These are phyloP conservation scores for Vitis amurensis DNA, from an alignment of 164 flowering plant species.

Conservation along the genomic window DNA sequence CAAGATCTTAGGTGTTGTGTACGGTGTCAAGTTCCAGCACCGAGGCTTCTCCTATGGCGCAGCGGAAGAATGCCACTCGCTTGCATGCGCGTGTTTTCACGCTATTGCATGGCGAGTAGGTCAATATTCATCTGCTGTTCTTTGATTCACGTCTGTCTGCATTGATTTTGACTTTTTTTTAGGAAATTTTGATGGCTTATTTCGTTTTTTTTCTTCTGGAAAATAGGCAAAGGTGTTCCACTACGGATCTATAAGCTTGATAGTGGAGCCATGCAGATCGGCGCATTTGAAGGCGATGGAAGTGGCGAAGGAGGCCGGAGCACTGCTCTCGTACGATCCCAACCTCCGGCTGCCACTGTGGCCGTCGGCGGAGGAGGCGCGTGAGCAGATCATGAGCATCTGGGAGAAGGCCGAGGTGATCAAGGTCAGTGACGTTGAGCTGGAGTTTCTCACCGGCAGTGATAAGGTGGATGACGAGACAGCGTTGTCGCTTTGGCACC, in stretches of 20 bases:
- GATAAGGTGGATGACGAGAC: slow-evolving; percentile 54
- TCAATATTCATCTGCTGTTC: no score
- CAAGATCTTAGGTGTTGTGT: no score
- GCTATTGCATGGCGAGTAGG: no score
- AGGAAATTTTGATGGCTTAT: no score
- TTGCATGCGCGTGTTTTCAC: no score
- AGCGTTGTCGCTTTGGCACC: slow-evolving; percentile 79
- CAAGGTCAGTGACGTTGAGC: slow-evolving; percentile 85
- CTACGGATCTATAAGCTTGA: slow-evolving; percentile 94
- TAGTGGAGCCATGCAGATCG: slow-evolving; percentile 93
- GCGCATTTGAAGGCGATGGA: slow-evolving; percentile 87
- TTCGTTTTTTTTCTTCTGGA: background rate
- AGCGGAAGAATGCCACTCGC: no score
- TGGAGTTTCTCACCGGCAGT: slow-evolving; percentile 73
- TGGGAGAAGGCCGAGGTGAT: slow-evolving; percentile 88
- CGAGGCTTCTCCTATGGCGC: no score
- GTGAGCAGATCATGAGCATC: slow-evolving; percentile 83
- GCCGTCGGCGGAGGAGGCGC: slow-evolving; percentile 82
- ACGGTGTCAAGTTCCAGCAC: no score
- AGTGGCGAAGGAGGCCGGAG: slow-evolving; percentile 78
- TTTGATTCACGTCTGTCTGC: no score
- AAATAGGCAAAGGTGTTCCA: slow-evolving; percentile 83
- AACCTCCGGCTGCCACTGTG: slow-evolving; percentile 85
- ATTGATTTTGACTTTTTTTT: no score
- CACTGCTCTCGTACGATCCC: slow-evolving; percentile 87